Base-by-base conservation (phyloP, 331 rosid species). In the Malus hybrid region DNA sequence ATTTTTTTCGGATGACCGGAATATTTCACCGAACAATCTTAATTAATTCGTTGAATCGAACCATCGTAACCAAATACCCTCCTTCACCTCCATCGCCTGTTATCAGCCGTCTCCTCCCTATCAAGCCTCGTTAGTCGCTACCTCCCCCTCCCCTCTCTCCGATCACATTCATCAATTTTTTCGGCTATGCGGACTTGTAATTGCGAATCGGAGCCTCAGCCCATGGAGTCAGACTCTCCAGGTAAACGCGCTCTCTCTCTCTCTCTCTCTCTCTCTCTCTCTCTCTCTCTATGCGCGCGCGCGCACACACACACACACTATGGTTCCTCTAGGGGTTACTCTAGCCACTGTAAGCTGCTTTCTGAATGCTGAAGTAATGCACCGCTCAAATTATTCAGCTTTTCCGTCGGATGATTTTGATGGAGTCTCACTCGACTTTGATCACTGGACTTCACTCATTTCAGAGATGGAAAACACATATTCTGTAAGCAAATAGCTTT, bases 371-470 rank as follows among this genome's bases (percentile, higher is more conserved):
- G 34, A 72, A 57, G 5, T 28, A 57, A 34, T 72, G 20, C 53
- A 34, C 34, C 15, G 2, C 36, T 36, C 67, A 33, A 34, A 34
- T 13, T 20, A 53, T 26, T 26, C 7, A 7, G 16, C 5, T 39
- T 82, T 73, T 36, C 67, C 30, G 74, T 83, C 93, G 91, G 98
- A 63, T 73, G 81, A 57, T 22, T 80, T 77, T 66, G 86, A 71
- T 70, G 80, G 82, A 81, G 84, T 82, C 22, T 81, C 87, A 65
- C 61, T 87, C 65, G 86, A 79, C 76, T 91, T 91, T 68, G 90
- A 87, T 28, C 92, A 79, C 78, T 93, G 95, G 95, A 79, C 84
- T 78, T 76, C 82, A 24, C 88, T 91, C 39, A 85, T 91, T 82
- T 84, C 86, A 6, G 79, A 85, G 73, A 77, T 58, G 39, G 98